Evolutionary conservation across 1,139 yeast species (phyloP).

Genomic region (Spathaspora sp.): DNA sequence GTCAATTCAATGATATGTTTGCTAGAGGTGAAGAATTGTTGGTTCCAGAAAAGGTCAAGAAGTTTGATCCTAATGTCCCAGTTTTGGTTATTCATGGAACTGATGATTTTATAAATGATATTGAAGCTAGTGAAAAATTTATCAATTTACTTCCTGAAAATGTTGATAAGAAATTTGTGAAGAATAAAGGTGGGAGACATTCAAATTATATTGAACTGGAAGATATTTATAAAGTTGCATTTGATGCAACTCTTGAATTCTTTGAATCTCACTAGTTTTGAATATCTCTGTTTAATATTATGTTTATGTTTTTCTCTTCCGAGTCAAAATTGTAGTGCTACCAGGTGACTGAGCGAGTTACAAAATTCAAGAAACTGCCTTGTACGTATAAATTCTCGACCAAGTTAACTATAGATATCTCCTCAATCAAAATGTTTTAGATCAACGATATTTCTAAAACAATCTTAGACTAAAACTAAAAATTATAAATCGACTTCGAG

Average conservation of each 20-base stretch:
- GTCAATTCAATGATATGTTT: slow-evolving; percentile 61
- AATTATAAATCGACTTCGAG: too few relatives aligned
- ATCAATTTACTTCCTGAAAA: slow-evolving; percentile 31
- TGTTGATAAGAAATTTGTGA: slow-evolving; percentile 20
- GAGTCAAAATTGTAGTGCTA: neutral
- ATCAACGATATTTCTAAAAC: too few relatives aligned
- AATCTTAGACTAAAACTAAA: neutral
- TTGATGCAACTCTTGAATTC: slow-evolving; percentile 39
- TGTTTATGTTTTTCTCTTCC: neutral
- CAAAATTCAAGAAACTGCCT: slow-evolving; percentile 38
- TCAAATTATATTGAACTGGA: slow-evolving; percentile 45
- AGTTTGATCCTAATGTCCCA: slow-evolving; percentile 44
- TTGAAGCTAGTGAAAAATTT: slow-evolving; percentile 52
- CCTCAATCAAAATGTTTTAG: too few relatives aligned
- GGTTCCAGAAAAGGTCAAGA: slow-evolving; percentile 39
- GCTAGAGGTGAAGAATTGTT: slow-evolving; percentile 57
- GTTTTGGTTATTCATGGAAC: slow-evolving; percentile 49
- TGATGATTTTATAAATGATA: slow-evolving; percentile 51
- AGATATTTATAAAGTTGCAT: slow-evolving; percentile 32
- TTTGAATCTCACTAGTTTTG: slow-evolving; percentile 20
- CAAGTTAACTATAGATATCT: too few relatives aligned
- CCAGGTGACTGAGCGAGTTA: slow-evolving; percentile 42
- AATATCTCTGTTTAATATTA: neutral
- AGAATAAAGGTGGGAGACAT: slow-evolving; percentile 42
- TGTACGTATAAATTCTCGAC: too few relatives aligned